A percentile compares a stretch with the other conserved stretches of the same genome.
Evolutionary conservation across 2,329 filamentous ascomycete species (phyloP).

Genomic region (Plenodomus biglobosus): DNA sequence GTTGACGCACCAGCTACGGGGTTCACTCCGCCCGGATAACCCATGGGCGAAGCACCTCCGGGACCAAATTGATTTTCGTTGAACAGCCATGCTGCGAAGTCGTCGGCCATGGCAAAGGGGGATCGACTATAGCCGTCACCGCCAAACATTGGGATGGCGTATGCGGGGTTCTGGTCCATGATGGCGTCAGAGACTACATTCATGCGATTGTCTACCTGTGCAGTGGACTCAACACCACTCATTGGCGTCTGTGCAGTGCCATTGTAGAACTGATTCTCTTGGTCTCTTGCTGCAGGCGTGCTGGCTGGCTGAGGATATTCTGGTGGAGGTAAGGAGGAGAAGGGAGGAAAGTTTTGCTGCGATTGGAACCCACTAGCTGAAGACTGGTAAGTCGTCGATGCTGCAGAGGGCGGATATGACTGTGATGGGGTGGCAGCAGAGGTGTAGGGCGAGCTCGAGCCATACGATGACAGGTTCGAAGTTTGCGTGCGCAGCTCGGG

Average conservation of each 20-base stretch:
- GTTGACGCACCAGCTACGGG: conserved; percentile 45
- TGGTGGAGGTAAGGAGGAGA: conserved; percentile 62
- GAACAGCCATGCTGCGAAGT: conserved; percentile 84
- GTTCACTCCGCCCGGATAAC: conserved; percentile 33
- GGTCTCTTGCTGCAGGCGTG: conserved; percentile 43
- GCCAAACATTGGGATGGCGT: conserved; percentile 83
- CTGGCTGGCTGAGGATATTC: conserved; percentile 48
- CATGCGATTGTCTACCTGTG: conserved; percentile 37
- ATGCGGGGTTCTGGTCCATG: conserved; percentile 52
- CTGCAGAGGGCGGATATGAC: conserved; percentile 50
- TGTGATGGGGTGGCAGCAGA: conserved; percentile 49
- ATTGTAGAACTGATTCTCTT: conserved; percentile 43
- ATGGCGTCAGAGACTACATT: conserved; percentile 43
- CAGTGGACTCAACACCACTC: conserved; percentile 44
- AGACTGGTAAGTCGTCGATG: conserved; percentile 45
- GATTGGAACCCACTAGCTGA: conserved; percentile 54
- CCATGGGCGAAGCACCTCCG: conserved; percentile 43
- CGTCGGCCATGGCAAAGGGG: conserved; percentile 83
- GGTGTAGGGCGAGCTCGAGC: conserved; percentile 41
- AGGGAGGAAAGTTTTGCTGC: conserved; percentile 64
- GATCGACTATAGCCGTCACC: conserved; percentile 81
- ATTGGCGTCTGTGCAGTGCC: conserved; percentile 40
- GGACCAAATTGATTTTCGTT: conserved; percentile 61
- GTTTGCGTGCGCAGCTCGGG: conserved; percentile 42
- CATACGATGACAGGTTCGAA: conserved; percentile 39